These are phyloP conservation scores for Anacardium occidentale DNA, from an alignment of 345 rosid species.

Conservation along the genomic window DNA sequence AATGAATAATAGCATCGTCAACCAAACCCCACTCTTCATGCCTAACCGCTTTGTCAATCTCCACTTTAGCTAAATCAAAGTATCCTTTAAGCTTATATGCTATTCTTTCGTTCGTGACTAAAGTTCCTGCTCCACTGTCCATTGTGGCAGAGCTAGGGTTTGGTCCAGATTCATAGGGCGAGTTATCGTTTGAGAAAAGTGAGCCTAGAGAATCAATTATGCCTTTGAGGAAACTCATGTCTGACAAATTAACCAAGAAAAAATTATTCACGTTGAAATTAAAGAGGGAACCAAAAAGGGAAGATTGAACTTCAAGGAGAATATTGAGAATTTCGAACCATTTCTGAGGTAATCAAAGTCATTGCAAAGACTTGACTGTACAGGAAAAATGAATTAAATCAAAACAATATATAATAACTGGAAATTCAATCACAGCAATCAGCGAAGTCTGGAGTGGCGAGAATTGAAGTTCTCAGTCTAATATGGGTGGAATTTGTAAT, in stretches of 20 bases:
- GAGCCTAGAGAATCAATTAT: conserved; percentile 66
- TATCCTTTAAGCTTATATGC: conserved; percentile 93
- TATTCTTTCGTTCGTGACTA: conserved; percentile 63
- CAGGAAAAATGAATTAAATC: too few relatives aligned
- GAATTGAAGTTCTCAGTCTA: too few relatives aligned
- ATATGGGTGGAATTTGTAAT: background rate
- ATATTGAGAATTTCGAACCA: conserved; percentile 6
- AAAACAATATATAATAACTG: background rate
- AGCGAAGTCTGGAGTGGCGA: background rate
- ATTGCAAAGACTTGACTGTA: background rate
- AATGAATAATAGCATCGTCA: conserved; percentile 75
- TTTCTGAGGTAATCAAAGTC: background rate
- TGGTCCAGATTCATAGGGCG: conserved; percentile 27
- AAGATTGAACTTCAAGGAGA: background rate
- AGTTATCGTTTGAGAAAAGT: conserved; percentile 34
- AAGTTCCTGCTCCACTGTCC: conserved; percentile 44
- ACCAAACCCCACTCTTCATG: conserved; percentile 93
- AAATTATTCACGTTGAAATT: background rate
- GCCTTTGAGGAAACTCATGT: conserved; percentile 63
- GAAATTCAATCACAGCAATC: background rate
- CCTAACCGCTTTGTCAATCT: conserved; percentile 75
- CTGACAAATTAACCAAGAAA: conserved; percentile 7
- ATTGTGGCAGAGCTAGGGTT: conserved; percentile 41
- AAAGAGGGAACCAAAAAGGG: background rate
- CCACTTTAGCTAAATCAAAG: conserved; percentile 78